Evolutionary conservation across 495 filamentous ascomycete species (phyloP).

Genomic region (Sporormia fimetaria): DNA sequence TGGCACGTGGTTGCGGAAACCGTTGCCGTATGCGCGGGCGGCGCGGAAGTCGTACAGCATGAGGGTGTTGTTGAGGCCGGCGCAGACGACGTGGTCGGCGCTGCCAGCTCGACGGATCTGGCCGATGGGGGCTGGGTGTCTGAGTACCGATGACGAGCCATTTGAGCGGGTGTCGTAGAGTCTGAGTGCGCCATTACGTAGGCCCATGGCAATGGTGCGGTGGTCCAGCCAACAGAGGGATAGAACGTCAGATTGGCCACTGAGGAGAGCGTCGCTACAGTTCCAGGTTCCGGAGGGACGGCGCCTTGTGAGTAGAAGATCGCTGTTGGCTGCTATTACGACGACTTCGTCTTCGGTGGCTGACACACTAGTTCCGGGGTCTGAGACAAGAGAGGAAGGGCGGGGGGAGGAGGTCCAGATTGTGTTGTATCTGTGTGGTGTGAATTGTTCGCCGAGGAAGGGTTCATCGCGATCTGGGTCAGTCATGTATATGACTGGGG

Average conservation of each 20-base stretch:
- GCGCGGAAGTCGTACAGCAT: slow-evolving; percentile 29
- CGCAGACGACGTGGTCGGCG: slow-evolving; percentile 18
- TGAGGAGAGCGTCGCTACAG: background rate
- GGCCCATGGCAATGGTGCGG: slow-evolving; percentile 18
- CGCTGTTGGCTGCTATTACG: slow-evolving; percentile 7
- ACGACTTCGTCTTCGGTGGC: slow-evolving; percentile 6
- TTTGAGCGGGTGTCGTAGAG: slow-evolving; percentile 23
- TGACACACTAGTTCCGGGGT: background rate
- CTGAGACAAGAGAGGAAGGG: slow-evolving; percentile 2
- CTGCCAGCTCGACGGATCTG: slow-evolving; percentile 19
- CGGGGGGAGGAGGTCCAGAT: slow-evolving; percentile 13
- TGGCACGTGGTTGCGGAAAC: background rate
- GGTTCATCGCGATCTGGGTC: slow-evolving; percentile 3
- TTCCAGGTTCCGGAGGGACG: background rate
- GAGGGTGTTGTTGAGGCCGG: slow-evolving; percentile 20
- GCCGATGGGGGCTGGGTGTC: slow-evolving; percentile 16
- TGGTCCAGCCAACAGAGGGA: slow-evolving; percentile 25
- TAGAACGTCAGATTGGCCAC: slow-evolving; percentile 15
- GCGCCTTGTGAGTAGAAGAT: slow-evolving; percentile 1
- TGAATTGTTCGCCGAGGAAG: slow-evolving; percentile 7
- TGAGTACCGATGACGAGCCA: slow-evolving; percentile 8
- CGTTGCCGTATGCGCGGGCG: background rate
- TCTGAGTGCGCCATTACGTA: slow-evolving; percentile 18
- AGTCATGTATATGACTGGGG: slow-evolving; percentile 11
- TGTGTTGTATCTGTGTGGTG: background rate